Evolutionary conservation across 2,329 filamentous ascomycete genomes (phyloP).

Genomic region (Aureobasidium vineae): DNA sequence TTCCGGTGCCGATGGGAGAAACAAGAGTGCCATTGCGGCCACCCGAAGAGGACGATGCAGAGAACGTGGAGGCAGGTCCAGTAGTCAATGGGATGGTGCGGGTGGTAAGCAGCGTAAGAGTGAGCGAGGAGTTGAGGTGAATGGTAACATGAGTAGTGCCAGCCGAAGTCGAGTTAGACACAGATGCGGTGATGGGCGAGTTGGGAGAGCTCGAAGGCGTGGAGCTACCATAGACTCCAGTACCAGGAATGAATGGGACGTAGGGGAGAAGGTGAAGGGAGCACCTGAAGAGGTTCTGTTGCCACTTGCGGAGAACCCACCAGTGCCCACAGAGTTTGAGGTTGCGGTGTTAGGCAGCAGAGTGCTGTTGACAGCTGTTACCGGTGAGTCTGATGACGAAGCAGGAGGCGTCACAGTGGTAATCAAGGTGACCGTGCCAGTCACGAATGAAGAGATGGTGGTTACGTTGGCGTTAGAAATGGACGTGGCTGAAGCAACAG

Average conservation of each 20-base stretch:
- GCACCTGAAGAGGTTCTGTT: slow-evolving; percentile 7
- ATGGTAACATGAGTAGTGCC: slow-evolving; percentile 7
- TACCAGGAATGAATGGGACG: slow-evolving; percentile 14
- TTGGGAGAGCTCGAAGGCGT: slow-evolving; percentile 10
- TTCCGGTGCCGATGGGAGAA: not conserved
- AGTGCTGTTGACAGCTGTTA: slow-evolving; percentile 28
- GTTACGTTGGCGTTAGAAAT: slow-evolving; percentile 18
- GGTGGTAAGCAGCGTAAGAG: not conserved
- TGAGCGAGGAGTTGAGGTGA: slow-evolving; percentile 14
- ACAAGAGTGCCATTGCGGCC: not conserved
- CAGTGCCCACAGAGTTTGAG: slow-evolving; percentile 26
- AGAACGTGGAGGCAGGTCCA: not conserved
- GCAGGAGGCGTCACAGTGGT: slow-evolving; percentile 33
- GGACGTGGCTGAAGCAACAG: slow-evolving; percentile 6
- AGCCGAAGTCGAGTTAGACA: slow-evolving; percentile 7
- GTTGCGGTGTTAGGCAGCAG: slow-evolving; percentile 21
- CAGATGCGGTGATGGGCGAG: slow-evolving; percentile 4
- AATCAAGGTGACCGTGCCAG: slow-evolving; percentile 15
- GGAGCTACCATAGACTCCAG: not conserved
- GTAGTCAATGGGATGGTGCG: not conserved
- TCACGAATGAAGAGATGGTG: slow-evolving; percentile 21
- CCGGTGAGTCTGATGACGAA: slow-evolving; percentile 34
- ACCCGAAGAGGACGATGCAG: not conserved
- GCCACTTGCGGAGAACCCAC: not conserved
- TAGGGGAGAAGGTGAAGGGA: not conserved